Conservation (phyloP, 208 protist species). For the Acanthamoeba polyphaga region DNA sequence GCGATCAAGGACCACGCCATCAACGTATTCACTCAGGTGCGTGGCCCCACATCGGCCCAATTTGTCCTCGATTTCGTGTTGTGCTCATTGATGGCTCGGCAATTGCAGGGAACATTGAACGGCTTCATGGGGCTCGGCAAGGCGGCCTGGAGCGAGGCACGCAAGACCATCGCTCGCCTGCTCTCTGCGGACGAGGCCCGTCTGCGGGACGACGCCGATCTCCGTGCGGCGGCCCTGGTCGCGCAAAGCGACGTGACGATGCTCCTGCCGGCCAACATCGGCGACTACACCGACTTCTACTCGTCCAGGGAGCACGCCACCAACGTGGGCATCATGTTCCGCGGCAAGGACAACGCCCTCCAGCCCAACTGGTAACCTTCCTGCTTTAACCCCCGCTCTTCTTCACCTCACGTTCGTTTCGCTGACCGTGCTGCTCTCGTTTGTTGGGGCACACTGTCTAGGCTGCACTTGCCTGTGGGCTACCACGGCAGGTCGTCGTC, state of each 20-base stretch:
- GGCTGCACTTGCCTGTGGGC: conserved; percentile 93
- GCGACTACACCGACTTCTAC: conserved; percentile 97
- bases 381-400: not conserved
- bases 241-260: conserved; percentile 84
- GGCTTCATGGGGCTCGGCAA: conserved; percentile 90
- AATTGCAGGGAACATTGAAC: conserved; percentile 89
- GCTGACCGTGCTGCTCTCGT: conserved; percentile 62
- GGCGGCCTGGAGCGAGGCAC: conserved; percentile 83
- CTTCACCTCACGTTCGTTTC: not conserved
- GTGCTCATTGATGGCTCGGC: not conserved
- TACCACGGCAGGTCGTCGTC: conserved; percentile 94
- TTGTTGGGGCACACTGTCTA: not conserved
- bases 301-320: conserved; percentile 92
- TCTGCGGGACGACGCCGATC: conserved; percentile 84
- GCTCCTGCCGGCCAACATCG: conserved; percentile 92
- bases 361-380: conserved; percentile 91
- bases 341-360: conserved; percentile 90
- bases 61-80: not conserved
- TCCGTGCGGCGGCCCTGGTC: conserved; percentile 82
- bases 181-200: conserved; percentile 80
- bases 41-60: not conserved
- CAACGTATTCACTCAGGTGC: conserved; percentile 64
- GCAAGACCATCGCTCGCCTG: conserved; percentile 84
- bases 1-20: conserved; percentile 75
- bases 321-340: conserved; percentile 95